A percentile compares a stretch with the other conserved stretches of the same genome.
These are phyloP conservation scores for Mycena citricolor DNA, from an alignment of 1,284 basidiomycete species.

Conservation along the genomic window DNA sequence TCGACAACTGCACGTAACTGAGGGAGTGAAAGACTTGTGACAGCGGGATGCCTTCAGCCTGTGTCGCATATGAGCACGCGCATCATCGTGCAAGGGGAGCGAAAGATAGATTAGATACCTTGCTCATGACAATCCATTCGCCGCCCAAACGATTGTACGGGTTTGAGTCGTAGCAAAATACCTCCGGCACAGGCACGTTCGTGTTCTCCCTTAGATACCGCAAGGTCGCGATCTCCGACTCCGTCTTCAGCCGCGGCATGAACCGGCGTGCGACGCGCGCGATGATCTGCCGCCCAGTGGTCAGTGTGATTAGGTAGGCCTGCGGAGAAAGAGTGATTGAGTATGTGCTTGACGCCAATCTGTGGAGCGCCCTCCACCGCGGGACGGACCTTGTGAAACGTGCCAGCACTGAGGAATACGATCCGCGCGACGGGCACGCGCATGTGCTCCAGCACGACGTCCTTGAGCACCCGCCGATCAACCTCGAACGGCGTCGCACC, in stretches of 20 bases:
- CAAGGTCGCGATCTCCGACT: conserved; percentile 81
- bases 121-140: conserved; percentile 82
- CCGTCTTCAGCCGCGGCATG: conserved; percentile 80
- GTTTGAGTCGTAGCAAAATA: conserved; percentile 76
- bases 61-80: conserved; percentile 27
- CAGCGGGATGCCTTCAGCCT: conserved; percentile 73
- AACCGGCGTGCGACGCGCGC: conserved; percentile 77
- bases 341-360: background rate
- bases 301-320: conserved; percentile 76
- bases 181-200: conserved; percentile 63
- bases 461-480: conserved; percentile 67
- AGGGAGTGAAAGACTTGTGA: conserved; percentile 66
- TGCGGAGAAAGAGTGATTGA: conserved; percentile 28
- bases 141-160: conserved; percentile 80
- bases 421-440: conserved; percentile 65
- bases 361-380: too few species aligned
- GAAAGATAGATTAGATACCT: conserved; percentile 46
- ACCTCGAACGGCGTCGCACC: conserved; percentile 66
- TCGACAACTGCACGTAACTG: conserved; percentile 56
- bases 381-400: conserved; percentile 46
- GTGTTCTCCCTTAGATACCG: conserved; percentile 69
- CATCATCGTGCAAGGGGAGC: background rate
- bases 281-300: conserved; percentile 59
- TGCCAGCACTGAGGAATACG: conserved; percentile 60
- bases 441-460: conserved; percentile 72